phyloP scores from a whole-genome alignment of 805 yeast species.

The Yamadazyma laniorum region DNA sequence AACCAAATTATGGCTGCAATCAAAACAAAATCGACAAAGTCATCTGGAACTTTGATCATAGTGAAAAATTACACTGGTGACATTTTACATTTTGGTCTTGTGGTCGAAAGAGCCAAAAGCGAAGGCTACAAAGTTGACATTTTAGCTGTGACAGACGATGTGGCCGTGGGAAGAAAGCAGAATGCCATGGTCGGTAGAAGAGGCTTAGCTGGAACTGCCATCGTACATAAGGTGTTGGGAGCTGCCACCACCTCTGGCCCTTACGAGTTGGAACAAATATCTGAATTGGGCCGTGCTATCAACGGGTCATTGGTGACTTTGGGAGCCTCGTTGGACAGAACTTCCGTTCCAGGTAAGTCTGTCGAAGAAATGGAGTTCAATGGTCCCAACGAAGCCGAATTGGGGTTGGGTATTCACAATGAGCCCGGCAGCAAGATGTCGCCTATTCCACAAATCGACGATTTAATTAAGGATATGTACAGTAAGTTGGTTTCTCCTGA shows the following conservation, averaged over 20 bases:
- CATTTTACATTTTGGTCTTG: conserved; percentile 86
- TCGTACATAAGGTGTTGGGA: conserved; percentile 84
- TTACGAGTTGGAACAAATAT: conserved; percentile 47
- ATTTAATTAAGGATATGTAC: conserved; percentile 55
- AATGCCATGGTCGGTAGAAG: conserved; percentile 92
- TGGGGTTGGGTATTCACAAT: conserved; percentile 95
- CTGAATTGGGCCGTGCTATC: conserved; percentile 56
- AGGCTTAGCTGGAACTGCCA: conserved; percentile 87
- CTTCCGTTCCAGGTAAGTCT: conserved; percentile 79
- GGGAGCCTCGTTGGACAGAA: conserved; percentile 87
- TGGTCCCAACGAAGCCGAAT: conserved; percentile 66
- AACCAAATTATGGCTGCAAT: conserved; percentile 77
- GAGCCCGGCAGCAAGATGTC: conserved; percentile 74
- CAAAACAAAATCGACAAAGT: conserved; percentile 49
- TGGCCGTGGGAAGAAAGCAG: conserved; percentile 86
- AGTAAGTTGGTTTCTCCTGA: conserved; percentile 56
- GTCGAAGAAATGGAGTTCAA: conserved; percentile 45
- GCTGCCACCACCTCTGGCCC: conserved; percentile 48
- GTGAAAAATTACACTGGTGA: conserved; percentile 96
- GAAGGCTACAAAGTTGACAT: conserved; percentile 71
- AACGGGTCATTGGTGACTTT: conserved; percentile 74
- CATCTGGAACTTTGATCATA: conserved; percentile 69
- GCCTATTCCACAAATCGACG: conserved; percentile 70
- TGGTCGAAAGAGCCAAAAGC: conserved; percentile 83
- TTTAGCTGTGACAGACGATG: conserved; percentile 85